A percentile compares a stretch with the other conserved stretches of the same genome.
Evolutionary conservation across 306 rosid genomes (phyloP).

Genomic region (Luffa acutangula): DNA sequence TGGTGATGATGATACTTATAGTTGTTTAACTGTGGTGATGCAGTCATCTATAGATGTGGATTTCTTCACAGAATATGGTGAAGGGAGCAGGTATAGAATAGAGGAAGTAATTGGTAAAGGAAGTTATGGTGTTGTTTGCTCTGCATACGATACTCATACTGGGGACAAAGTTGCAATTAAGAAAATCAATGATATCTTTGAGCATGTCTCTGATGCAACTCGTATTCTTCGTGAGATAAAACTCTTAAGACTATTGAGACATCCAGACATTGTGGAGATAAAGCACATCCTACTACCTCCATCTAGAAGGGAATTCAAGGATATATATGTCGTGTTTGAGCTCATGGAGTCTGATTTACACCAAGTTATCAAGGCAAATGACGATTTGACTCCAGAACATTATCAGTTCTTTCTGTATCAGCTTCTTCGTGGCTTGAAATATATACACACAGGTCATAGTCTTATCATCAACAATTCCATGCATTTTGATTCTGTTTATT

Average conservation of each 20-base stretch:
- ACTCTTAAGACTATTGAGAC: constrained; percentile 90
- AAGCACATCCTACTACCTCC: constrained; percentile 97
- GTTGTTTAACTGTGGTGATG: constrained; percentile 21
- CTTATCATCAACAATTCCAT: constrained; percentile 5
- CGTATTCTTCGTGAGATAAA: constrained; percentile 99
- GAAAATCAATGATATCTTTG: constrained; percentile 96
- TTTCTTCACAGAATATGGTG: constrained; percentile 97
- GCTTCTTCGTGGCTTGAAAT: constrained; percentile 96
- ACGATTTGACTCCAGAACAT: constrained; percentile 95
- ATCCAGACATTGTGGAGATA: constrained; percentile 97
- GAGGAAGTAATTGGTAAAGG: constrained; percentile 99
- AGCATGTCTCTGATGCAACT: constrained; percentile 96
- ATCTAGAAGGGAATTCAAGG: constrained; percentile 98
- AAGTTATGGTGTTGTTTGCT: constrained; percentile 98
- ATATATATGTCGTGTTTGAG: constrained; percentile 95
- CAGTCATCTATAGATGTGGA: constrained; percentile 86
- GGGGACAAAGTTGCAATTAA: constrained; percentile 97
- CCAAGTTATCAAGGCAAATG: constrained; percentile 99
- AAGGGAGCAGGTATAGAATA: constrained; percentile 91
- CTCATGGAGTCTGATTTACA: constrained; percentile 99
- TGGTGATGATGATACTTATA: constrained; percentile 6
- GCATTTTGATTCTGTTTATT: constrained; percentile 8
- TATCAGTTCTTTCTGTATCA: constrained; percentile 98
- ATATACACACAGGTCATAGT: constrained; percentile 85
- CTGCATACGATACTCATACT: constrained; percentile 83